A percentile compares a stretch with the other conserved stretches of the same genome.
Evolutionary conservation across 257 asterid genomes (phyloP).

Genomic region (Salvia miltiorrhiza): DNA sequence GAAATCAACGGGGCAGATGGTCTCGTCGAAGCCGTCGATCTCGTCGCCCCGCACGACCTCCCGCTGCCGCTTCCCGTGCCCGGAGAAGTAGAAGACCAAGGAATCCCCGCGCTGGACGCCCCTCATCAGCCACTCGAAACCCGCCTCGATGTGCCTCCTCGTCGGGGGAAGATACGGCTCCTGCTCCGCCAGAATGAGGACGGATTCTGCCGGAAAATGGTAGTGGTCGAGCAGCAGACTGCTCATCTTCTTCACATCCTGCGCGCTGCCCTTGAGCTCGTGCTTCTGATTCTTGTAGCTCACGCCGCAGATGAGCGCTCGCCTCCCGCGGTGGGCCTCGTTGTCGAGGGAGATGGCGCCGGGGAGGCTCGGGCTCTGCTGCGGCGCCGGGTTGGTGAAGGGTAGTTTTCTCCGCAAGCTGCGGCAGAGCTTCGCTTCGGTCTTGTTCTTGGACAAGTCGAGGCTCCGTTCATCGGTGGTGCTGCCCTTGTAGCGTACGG

Average conservation of each 20-base stretch:
- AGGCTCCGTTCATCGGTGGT: background rate
- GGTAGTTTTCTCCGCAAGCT: conserved; percentile 18
- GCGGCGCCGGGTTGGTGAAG: background rate
- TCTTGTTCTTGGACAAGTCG: conserved; percentile 19
- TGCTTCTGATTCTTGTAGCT: conserved; percentile 49
- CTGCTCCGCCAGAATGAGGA: conserved; percentile 62
- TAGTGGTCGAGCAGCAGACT: conserved; percentile 28
- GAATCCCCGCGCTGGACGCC: conserved; percentile 36
- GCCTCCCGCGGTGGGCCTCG: conserved; percentile 38
- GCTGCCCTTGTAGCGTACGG: background rate
- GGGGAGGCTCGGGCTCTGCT: background rate
- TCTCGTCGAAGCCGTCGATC: conserved; percentile 36
- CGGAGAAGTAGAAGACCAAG: conserved; percentile 37
- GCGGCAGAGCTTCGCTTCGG: conserved; percentile 10
- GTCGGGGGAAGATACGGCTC: conserved; percentile 41
- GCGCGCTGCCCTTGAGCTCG: conserved; percentile 49
- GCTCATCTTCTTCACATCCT: conserved; percentile 39
- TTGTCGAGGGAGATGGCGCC: background rate
- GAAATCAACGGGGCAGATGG: conserved; percentile 61
- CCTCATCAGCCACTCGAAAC: conserved; percentile 30
- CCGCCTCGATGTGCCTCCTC: conserved; percentile 28
- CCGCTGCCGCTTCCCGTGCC: conserved; percentile 31
- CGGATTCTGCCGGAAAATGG: conserved; percentile 31
- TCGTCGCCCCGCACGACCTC: conserved; percentile 21
- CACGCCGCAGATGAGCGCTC: conserved; percentile 61